phyloP scores from a whole-genome alignment of 1,284 basidiomycete genomes.

The Fomes fomentarius region DNA sequence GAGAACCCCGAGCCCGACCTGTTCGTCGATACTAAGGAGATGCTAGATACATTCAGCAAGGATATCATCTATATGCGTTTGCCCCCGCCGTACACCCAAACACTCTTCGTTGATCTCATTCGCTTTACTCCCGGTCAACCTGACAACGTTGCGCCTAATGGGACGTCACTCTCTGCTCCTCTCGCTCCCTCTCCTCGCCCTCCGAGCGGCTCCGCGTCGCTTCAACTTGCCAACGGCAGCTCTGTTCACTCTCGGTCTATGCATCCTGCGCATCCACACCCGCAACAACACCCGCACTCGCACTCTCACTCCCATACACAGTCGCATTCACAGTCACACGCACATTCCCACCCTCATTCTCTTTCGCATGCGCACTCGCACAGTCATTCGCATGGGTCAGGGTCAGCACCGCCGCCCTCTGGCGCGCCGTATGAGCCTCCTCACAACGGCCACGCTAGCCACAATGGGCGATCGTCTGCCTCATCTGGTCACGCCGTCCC shows the following conservation, averaged over 20 bases:
- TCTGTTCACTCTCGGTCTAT: conserved; percentile 32
- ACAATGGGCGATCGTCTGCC: conserved; percentile 13
- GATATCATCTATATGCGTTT: conserved; percentile 71
- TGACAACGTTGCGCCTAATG: conserved; percentile 33
- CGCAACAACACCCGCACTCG: conserved; percentile 32
- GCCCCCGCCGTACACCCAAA: conserved; percentile 62
- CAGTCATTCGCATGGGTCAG: background rate
- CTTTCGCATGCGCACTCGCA: conserved; percentile 9
- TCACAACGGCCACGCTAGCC: background rate
- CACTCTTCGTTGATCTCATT: conserved; percentile 75
- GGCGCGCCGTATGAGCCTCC: conserved; percentile 36
- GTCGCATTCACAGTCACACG: conserved; percentile 24
- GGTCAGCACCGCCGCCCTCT: conserved; percentile 31
- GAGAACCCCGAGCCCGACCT: conserved; percentile 52
- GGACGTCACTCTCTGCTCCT: conserved; percentile 8
- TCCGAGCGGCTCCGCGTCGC: conserved; percentile 35
- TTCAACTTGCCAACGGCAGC: conserved; percentile 33
- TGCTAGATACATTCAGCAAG: conserved; percentile 74
- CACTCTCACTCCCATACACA: conserved; percentile 24
- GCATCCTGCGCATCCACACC: conserved; percentile 23
- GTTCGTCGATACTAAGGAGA: conserved; percentile 71
- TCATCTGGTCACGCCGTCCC: conserved; percentile 41
- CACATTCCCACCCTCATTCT: conserved; percentile 24
- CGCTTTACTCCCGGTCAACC: conserved; percentile 59
- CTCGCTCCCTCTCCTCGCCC: background rate